Evolutionary conservation across 176 grass and related monocot genomes (phyloP), one percentile per base, ranked within the genome.

Genomic region (Alopecurus myosuroides): DNA sequence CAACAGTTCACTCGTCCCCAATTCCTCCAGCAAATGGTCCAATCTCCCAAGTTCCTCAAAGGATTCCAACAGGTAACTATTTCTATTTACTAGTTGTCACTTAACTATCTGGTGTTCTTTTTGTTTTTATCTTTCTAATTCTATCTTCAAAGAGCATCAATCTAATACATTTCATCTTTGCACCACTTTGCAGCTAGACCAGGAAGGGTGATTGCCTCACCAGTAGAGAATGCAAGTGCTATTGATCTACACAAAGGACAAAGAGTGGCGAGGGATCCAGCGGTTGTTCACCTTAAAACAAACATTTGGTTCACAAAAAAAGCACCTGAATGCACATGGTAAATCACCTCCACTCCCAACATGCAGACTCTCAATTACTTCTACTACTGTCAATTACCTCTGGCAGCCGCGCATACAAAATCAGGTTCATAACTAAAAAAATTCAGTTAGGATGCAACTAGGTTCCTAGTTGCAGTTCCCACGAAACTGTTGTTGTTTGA

Each of bases 31-130:
- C 85, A 56, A 83, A 86, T 72, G 70, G 85, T 17, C 52, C 53
- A 9, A 10, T 49, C 28, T 88, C 82, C 9, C 79, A 86, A 66
- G 49, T 84, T 81, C 31, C 92, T 57, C 94, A 94, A 81, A 89
- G 88, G 88, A 83, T 97, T 28, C 92, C 92, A 80, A 74, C 88
- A 82, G 88, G 92, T 97, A 88, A 51, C 56, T n/a, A 17, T 78
- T 20, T 36, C n/a, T n/a, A n/a, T n/a, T n/a, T n/a, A n/a, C n/a
- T n/a, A n/a, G n/a, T n/a, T n/a, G n/a, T n/a, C n/a, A n/a, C n/a
- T n/a, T n/a, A n/a, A 68, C 52, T 28, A 70, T 71, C 31, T 33
- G n/a, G n/a, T n/a, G n/a, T n/a, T n/a, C 1, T 20, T 23, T 65
- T 2, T 10, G 14, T 29, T n/a, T n/a, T n/a, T n/a, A n/a, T n/a